These are phyloP conservation scores for Diaporthe eres DNA, from an alignment of 2,329 filamentous ascomycete species.

Conservation along the genomic window DNA sequence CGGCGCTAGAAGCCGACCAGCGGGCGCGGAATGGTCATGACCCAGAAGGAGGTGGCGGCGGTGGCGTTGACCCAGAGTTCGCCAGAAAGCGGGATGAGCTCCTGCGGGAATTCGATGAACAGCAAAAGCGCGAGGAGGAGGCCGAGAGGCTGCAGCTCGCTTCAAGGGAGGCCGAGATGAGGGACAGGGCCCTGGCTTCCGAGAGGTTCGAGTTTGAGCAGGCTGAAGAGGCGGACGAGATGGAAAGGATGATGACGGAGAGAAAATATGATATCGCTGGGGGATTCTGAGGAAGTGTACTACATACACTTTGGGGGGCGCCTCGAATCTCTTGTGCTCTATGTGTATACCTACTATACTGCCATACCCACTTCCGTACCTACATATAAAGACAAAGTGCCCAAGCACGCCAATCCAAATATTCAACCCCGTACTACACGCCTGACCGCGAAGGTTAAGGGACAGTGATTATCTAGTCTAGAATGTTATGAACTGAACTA, in stretches of 20 bases:
- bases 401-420: constrained; percentile 3
- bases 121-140: constrained; percentile 18
- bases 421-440: background rate
- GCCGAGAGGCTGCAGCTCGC: constrained; percentile 4
- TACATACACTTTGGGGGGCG: background rate
- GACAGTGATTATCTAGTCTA: background rate
- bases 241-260: constrained; percentile 38
- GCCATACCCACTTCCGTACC: background rate
- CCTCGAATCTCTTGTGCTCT: constrained; percentile 4
- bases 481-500: background rate
- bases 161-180: constrained; percentile 28
- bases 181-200: constrained; percentile 32
- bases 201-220: constrained; percentile 19
- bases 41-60: background rate
- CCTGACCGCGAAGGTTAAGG: background rate
- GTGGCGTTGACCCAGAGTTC: background rate
- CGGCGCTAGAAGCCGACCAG: constrained; percentile 47
- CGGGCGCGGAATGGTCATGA: constrained; percentile 11
- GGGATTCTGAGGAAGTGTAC: constrained; percentile 33
- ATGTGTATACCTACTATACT: background rate
- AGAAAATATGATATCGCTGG: constrained; percentile 11
- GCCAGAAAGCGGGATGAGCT: constrained; percentile 30
- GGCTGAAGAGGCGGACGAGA: constrained; percentile 33
- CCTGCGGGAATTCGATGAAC: constrained; percentile 31
- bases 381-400: constrained; percentile 4